A percentile compares a stretch with the other conserved stretches of the same genome.
These are phyloP conservation scores for Emmonsiellopsis sp. DNA, from an alignment of 2,329 filamentous ascomycete genomes.

Conservation along the genomic window DNA sequence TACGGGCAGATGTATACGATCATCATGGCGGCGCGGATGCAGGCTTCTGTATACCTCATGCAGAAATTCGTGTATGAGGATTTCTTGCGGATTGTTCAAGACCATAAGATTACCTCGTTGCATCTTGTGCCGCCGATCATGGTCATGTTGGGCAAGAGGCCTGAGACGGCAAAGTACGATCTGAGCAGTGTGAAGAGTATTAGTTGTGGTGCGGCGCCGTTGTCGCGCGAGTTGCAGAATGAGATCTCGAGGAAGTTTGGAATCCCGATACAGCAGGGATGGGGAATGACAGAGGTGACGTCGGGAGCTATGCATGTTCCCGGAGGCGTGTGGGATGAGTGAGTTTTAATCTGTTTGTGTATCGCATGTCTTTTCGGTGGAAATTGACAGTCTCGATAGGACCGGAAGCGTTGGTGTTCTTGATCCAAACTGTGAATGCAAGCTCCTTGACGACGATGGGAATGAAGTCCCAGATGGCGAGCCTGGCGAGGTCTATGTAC, in stretches of 20 bases:
- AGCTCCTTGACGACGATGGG: slow-evolving; percentile 46
- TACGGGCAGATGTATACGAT: slow-evolving; percentile 35
- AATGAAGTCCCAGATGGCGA: slow-evolving; percentile 42
- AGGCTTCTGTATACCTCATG: slow-evolving; percentile 55
- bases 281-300: slow-evolving; percentile 60
- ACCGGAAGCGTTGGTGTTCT: slow-evolving; percentile 44
- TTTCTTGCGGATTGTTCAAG: slow-evolving; percentile 67
- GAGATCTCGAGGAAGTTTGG: slow-evolving; percentile 63
- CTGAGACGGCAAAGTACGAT: slow-evolving; percentile 69
- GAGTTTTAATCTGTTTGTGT: background rate
- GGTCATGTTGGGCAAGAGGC: slow-evolving; percentile 68
- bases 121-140: slow-evolving; percentile 81
- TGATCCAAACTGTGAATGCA: slow-evolving; percentile 44
- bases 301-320: slow-evolving; percentile 36
- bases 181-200: slow-evolving; percentile 68
- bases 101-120: slow-evolving; percentile 61
- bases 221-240: slow-evolving; percentile 70
- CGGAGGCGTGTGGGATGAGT: slow-evolving; percentile 28
- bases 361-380: background rate
- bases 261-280: slow-evolving; percentile 77
- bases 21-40: slow-evolving; percentile 36
- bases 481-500: slow-evolving; percentile 58
- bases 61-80: slow-evolving; percentile 70
- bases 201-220: slow-evolving; percentile 75
- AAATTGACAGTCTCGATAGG: background rate